Conservation (phyloP, 1,284 basidiomycete species). For the Ustilago cynodontis region DNA sequence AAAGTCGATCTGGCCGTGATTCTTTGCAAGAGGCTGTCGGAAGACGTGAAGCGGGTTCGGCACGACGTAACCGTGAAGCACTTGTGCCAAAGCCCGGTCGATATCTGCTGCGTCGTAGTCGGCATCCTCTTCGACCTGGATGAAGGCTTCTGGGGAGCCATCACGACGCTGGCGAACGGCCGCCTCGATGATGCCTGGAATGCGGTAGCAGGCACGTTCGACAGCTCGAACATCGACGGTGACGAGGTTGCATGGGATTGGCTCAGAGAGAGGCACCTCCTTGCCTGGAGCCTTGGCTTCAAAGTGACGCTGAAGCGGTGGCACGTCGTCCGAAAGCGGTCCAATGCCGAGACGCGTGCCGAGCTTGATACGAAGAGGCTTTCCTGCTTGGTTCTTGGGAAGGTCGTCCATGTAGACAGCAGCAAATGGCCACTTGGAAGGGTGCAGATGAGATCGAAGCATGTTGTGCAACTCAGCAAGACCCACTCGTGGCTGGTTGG, state of each 20-base stretch:
- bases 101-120: slow-evolving; percentile 69
- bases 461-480: slow-evolving; percentile 69
- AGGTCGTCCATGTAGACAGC: slow-evolving; percentile 70
- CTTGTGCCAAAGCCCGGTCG: slow-evolving; percentile 68
- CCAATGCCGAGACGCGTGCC: slow-evolving; percentile 68
- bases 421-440: slow-evolving; percentile 70
- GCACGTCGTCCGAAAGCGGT: slow-evolving; percentile 68
- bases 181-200: slow-evolving; percentile 68
- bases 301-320: slow-evolving; percentile 68
- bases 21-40: slow-evolving; percentile 68
- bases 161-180: slow-evolving; percentile 68
- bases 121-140: slow-evolving; percentile 69
- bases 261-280: slow-evolving; percentile 66
- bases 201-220: slow-evolving; percentile 69
- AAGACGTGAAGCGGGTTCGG: slow-evolving; percentile 70
- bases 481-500: slow-evolving; percentile 68
- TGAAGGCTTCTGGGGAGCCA: slow-evolving; percentile 68
- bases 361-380: slow-evolving; percentile 70
- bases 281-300: slow-evolving; percentile 68
- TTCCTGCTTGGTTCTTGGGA: slow-evolving; percentile 70
- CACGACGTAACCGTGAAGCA: slow-evolving; percentile 69
- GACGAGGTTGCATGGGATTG: slow-evolving; percentile 68
- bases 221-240: slow-evolving; percentile 68
- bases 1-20: slow-evolving; percentile 68
- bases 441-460: slow-evolving; percentile 67